phyloP scores from a whole-genome alignment of 164 flowering plant species.

The Tinospora cordifolia region DNA sequence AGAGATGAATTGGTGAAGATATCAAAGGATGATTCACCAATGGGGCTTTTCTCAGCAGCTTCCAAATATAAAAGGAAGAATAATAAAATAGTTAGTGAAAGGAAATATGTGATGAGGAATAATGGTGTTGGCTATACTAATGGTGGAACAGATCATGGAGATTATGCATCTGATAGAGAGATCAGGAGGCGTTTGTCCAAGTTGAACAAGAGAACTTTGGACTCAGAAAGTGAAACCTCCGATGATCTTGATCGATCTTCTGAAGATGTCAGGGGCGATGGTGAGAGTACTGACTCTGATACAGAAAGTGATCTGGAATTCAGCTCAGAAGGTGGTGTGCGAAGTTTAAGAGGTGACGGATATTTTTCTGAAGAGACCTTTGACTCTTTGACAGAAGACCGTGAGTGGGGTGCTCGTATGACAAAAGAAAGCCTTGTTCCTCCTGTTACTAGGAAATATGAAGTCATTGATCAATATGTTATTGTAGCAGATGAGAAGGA shows the following conservation, averaged over 20 bases:
- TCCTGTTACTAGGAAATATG: conserved; percentile 96
- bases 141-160: conserved; percentile 50
- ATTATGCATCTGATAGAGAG: conserved; percentile 76
- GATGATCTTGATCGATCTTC: conserved; percentile 63
- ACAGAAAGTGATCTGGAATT: conserved; percentile 70
- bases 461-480: conserved; percentile 86
- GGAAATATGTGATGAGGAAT: conserved; percentile 44
- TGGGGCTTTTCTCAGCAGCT: conserved; percentile 32
- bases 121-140: conserved; percentile 37
- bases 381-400: conserved; percentile 65
- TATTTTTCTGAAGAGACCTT: conserved; percentile 36
- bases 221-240: conserved; percentile 85
- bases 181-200: conserved; percentile 64
- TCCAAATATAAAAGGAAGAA: conserved; percentile 59
- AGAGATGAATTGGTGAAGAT: conserved; percentile 50
- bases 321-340: conserved; percentile 33
- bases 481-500: conserved; percentile 87
- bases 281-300: conserved; percentile 57
- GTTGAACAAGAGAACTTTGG: conserved; percentile 55
- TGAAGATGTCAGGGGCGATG: conserved; percentile 40
- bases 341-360: conserved; percentile 39
- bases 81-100: conserved; percentile 34
- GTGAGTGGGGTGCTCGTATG: conserved; percentile 99
- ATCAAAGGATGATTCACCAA: conserved; percentile 45
- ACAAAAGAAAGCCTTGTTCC: conserved; percentile 97